Evolutionary conservation across 192 early-diverging fungal species (phyloP).

Genomic region (Backusella circina): DNA sequence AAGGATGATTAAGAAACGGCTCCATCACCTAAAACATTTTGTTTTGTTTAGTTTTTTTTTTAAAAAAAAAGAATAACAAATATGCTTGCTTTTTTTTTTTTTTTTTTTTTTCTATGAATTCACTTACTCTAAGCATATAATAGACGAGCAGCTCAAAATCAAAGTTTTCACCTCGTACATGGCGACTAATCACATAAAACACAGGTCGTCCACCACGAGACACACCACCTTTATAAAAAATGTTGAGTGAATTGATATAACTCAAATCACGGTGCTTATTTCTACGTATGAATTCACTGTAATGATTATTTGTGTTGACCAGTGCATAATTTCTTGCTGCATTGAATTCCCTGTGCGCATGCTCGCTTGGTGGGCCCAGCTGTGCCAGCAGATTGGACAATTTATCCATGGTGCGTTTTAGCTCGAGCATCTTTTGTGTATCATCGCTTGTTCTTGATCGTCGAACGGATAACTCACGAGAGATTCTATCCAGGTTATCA

Average conservation of each 20-base stretch:
- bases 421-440: slow-evolving; percentile 12
- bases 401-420: slow-evolving; percentile 64
- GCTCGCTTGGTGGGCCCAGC: slow-evolving; percentile 76
- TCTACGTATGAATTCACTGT: slow-evolving; percentile 63
- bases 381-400: slow-evolving; percentile 78
- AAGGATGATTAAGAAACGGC: slow-evolving; percentile 61
- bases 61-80: neutral
- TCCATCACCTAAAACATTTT: slow-evolving; percentile 50
- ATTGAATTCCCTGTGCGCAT: slow-evolving; percentile 26
- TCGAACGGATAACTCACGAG: slow-evolving; percentile 53
- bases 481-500: slow-evolving; percentile 65
- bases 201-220: slow-evolving; percentile 70
- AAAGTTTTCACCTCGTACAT: slow-evolving; percentile 63
- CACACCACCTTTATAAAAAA: slow-evolving; percentile 76
- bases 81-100: no score
- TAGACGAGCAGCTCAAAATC: slow-evolving; percentile 83
- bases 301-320: slow-evolving; percentile 34
- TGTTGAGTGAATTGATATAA: slow-evolving; percentile 53
- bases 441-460: slow-evolving; percentile 35
- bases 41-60: no score
- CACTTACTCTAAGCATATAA: slow-evolving; percentile 58
- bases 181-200: slow-evolving; percentile 77
- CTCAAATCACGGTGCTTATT: slow-evolving; percentile 59
- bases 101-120: neutral
- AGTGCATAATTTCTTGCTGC: slow-evolving; percentile 24